Conservation (phyloP, 2,329 filamentous ascomycete genomes). For the Chaetomium strumarium region DNA sequence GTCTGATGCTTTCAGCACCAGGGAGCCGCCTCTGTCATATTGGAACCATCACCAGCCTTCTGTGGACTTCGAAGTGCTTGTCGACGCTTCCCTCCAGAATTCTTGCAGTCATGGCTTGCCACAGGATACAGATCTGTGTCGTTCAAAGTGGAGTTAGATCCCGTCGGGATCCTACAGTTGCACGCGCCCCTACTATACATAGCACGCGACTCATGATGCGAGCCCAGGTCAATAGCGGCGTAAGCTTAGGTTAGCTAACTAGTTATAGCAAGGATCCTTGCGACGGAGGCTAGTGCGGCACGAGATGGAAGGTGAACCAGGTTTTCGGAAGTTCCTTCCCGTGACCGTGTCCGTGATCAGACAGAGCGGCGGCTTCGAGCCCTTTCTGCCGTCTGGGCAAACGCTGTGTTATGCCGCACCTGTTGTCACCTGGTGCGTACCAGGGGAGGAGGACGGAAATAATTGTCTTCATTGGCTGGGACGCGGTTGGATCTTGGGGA, state of each 20-base stretch:
- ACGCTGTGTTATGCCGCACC: not conserved
- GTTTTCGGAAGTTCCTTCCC: slow-evolving; percentile 4
- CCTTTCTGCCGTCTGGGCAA: not conserved
- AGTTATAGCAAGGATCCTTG: not conserved
- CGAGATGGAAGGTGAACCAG: slow-evolving; percentile 2
- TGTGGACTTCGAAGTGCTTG: not conserved
- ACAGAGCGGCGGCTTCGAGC: not conserved
- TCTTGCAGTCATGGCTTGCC: not conserved
- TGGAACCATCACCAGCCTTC: not conserved
- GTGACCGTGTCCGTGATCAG: slow-evolving; percentile 1
- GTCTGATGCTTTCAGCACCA: not conserved
- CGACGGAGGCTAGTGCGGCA: not conserved
- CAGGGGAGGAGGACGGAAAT: not conserved
- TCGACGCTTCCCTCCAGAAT: too few relatives aligned
- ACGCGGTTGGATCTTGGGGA: not conserved
- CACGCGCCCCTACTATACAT: too few relatives aligned
- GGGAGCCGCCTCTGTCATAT: not conserved
- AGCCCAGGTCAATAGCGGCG: not conserved
- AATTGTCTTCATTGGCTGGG: not conserved
- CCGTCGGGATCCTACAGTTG: not conserved
- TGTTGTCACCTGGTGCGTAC: not conserved
- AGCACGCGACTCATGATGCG: not conserved
- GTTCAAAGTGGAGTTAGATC: slow-evolving; percentile 1
- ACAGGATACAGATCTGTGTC: not conserved
- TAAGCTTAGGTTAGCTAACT: not conserved